These are phyloP conservation scores for Solanum appendiculatum DNA, from an alignment of 257 asterid genomes.

Conservation along the genomic window DNA sequence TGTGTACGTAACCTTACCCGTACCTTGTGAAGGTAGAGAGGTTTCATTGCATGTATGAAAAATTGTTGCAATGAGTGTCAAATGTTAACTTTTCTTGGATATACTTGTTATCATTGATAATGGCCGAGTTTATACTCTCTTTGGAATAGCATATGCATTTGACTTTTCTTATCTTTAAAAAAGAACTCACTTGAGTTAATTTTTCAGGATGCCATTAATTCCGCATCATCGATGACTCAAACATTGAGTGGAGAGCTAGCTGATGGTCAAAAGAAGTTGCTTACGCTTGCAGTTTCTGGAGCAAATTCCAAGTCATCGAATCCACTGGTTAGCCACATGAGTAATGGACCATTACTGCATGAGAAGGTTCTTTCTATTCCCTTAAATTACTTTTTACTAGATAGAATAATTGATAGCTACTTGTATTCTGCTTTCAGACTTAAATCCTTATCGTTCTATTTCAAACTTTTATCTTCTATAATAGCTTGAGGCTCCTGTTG, in stretches of 20 bases:
- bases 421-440: background rate
- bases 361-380: conserved; percentile 50
- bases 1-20: background rate
- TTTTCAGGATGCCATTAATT: conserved; percentile 75
- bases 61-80: background rate
- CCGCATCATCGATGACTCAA: conserved; percentile 81
- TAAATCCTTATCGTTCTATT: background rate
- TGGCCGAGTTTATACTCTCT: background rate
- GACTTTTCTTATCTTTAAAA: background rate
- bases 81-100: background rate
- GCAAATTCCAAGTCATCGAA: conserved; percentile 50
- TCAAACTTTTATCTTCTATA: background rate
- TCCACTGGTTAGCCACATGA: conserved; percentile 57
- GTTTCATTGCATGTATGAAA: background rate
- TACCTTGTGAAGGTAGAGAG: background rate
- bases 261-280: conserved; percentile 83
- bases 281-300: conserved; percentile 28
- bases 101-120: background rate
- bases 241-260: conserved; percentile 72
- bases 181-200: background rate
- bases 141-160: background rate
- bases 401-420: background rate
- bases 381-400: background rate
- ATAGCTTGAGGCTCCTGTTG: conserved; percentile 76
- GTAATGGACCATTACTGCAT: conserved; percentile 83